Evolutionary conservation across 2,329 filamentous ascomycete genomes (phyloP), one percentile per base, ranked within the genome.

Genomic region (Stagonosporopsis chrysanthemi): DNA sequence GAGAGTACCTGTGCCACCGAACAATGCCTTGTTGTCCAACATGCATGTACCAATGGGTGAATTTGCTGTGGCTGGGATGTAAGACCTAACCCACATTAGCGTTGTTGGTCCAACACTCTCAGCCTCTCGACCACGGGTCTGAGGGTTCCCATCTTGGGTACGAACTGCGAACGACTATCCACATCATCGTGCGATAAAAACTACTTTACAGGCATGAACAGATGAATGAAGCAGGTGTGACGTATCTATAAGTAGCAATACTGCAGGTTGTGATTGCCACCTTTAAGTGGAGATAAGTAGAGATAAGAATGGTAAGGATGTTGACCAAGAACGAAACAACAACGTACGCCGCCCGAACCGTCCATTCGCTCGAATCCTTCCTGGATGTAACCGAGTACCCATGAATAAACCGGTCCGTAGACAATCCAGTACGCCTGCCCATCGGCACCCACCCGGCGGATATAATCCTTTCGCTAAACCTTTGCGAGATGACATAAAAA

Each of bases 391-490:
- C 54, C 42, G 38, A 33, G 47, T 24, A 15, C 31, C 53, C 29
- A n/a, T 56, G 42, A 23, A 38, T 22, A 42, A 51, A 22, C 28
- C 29, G 23, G 42, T 44, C 48, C 54, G 24, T 43, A 44, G 38
- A 48, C 49, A 31, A 23, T 35, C 53, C 38, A 19, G 22, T 57
- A 57, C 54, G 54, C 54, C 54, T 28, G 39, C 48, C 48, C 22
- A n/a, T 46, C 42, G 35, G 42, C 41, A 17, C 40, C 46, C 46
- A 49, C 28, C 46, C 38, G 35, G 49, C 48, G 43, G 35, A 39
- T 40, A 44, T 44, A 23, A 52, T n/a, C 42, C 39, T 38, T 48
- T 47, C 48, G 54, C 54, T 57, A 48, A 57, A 43, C 52, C 14
- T 47, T 43, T n/a, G 26, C 24, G 11, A 12, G 17, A 31, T 23